Percentiles rank a stretch among this genome's conserved stretches.
phyloP scores from a whole-genome alignment of 2,329 filamentous ascomycete species.

The Trichoderma koningiopsis region DNA sequence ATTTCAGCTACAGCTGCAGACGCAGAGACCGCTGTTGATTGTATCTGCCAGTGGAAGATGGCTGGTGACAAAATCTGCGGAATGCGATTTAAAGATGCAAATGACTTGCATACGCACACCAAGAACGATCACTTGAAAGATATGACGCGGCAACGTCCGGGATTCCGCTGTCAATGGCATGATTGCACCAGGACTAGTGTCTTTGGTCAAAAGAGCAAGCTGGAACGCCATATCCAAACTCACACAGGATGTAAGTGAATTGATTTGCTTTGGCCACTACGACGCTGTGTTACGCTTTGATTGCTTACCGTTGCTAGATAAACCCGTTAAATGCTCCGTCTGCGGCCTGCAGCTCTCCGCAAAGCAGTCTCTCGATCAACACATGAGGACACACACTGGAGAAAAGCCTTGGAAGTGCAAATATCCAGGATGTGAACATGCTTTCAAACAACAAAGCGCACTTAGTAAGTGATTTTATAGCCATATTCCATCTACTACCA shows the following conservation, averaged over 20 bases:
- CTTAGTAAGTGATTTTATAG: constrained; percentile 52
- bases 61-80: constrained; percentile 36
- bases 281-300: not conserved
- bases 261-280: not conserved
- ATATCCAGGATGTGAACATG: constrained; percentile 52
- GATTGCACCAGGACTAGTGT: constrained; percentile 56
- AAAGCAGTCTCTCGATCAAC: constrained; percentile 68
- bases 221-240: constrained; percentile 65
- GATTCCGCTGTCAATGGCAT: constrained; percentile 59
- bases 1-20: constrained; percentile 19
- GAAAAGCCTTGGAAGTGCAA: constrained; percentile 64
- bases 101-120: constrained; percentile 59
- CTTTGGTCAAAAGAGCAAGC: constrained; percentile 63
- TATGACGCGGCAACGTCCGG: constrained; percentile 47
- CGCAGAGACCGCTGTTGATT: constrained; percentile 32
- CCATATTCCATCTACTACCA: not conserved
- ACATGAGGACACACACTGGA: constrained; percentile 67
- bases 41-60: constrained; percentile 40
- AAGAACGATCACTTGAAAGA: constrained; percentile 52
- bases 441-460: constrained; percentile 68
- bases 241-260: constrained; percentile 62
- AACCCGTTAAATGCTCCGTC: constrained; percentile 58
- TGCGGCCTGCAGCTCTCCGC: constrained; percentile 65
- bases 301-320: constrained; percentile 46
- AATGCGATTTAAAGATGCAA: constrained; percentile 45